Evolutionary conservation across 2,329 filamentous ascomycete species (phyloP).

Genomic region (Hypoxylon sp.): DNA sequence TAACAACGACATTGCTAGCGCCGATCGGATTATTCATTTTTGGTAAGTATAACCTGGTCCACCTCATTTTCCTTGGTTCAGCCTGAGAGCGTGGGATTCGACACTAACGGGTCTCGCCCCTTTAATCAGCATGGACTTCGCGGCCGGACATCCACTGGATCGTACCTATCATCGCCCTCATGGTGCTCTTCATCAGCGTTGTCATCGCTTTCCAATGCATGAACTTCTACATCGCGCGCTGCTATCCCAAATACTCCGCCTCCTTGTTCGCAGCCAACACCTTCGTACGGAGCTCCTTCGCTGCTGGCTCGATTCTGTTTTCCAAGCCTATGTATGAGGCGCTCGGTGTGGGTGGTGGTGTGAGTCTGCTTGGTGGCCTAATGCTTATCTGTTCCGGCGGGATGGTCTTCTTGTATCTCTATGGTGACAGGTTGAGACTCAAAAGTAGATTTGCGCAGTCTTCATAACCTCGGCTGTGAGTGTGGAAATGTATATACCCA

Average conservation of each 20-base stretch:
- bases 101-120: not conserved
- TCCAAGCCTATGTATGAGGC: conserved; percentile 39
- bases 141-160: conserved; percentile 47
- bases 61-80: no score
- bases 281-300: conserved; percentile 38
- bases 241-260: conserved; percentile 43
- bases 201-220: conserved; percentile 50
- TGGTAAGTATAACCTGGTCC: conserved; percentile 27
- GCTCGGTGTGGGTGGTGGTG: conserved; percentile 37
- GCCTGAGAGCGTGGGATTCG: not conserved
- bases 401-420: conserved; percentile 35
- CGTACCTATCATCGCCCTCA: conserved; percentile 56
- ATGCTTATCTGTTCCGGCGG: conserved; percentile 34
- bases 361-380: conserved; percentile 39
- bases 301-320: conserved; percentile 39
- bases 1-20: conserved; percentile 53
- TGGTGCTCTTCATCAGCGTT: conserved; percentile 51
- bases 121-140: conserved; percentile 51
- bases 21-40: conserved; percentile 57
- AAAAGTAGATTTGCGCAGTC: conserved; percentile 41
- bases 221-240: conserved; percentile 54
- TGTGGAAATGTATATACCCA: conserved; percentile 4
- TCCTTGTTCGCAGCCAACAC: conserved; percentile 43
- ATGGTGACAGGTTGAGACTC: conserved; percentile 33
- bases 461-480: conserved; percentile 10